Evolutionary conservation across 192 early-diverging fungal species (phyloP).

Genomic region (Geranomyces variabilis): DNA sequence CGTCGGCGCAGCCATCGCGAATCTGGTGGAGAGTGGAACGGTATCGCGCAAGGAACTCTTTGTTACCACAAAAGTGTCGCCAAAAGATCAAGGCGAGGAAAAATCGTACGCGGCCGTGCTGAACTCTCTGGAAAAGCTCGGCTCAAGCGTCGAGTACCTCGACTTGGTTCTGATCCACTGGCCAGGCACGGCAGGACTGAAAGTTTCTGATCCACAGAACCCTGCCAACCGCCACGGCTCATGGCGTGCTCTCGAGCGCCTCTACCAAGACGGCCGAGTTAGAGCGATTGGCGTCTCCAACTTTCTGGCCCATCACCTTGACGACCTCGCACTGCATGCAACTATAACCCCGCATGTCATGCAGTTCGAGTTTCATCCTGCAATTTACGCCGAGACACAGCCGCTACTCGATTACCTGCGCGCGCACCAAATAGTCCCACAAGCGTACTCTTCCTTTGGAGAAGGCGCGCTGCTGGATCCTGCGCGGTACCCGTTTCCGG

Average conservation of each 20-base stretch:
- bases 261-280: slow-evolving; percentile 45
- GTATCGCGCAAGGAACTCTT: slow-evolving; percentile 40
- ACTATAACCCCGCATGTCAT: slow-evolving; percentile 18
- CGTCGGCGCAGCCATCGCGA: slow-evolving; percentile 27
- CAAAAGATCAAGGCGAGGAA: slow-evolving; percentile 40
- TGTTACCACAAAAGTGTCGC: slow-evolving; percentile 49
- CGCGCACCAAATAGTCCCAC: slow-evolving; percentile 23
- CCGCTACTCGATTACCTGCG: slow-evolving; percentile 27
- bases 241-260: slow-evolving; percentile 45
- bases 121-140: slow-evolving; percentile 37
- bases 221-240: slow-evolving; percentile 31
- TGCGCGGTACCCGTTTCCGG: too few species aligned
- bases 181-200: slow-evolving; percentile 32
- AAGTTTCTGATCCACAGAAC: slow-evolving; percentile 32
- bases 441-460: slow-evolving; percentile 46
- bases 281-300: slow-evolving; percentile 74
- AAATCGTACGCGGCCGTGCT: slow-evolving; percentile 40
- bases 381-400: not conserved
- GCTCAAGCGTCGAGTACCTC: slow-evolving; percentile 26
- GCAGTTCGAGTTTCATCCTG: slow-evolving; percentile 50
- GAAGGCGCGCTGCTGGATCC: slow-evolving; percentile 39
- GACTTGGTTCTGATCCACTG: slow-evolving; percentile 41
- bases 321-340: slow-evolving; percentile 38
- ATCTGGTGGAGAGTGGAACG: slow-evolving; percentile 11
- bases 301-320: slow-evolving; percentile 59